These are phyloP conservation scores for Hysterium pulicare DNA, from an alignment of 2,329 filamentous ascomycete species.

Conservation along the genomic window DNA sequence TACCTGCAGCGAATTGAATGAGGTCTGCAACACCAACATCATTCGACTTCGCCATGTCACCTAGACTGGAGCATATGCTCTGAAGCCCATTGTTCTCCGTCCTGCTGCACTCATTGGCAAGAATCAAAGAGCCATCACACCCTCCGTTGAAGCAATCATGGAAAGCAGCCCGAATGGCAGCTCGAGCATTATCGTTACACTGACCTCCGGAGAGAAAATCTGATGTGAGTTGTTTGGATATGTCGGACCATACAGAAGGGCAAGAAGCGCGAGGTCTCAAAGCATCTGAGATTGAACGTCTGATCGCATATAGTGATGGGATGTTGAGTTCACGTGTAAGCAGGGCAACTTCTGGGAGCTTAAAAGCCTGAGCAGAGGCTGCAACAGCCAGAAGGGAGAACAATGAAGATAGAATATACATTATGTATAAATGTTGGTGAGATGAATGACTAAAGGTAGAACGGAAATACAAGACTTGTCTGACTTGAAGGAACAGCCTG, in stretches of 20 bases:
- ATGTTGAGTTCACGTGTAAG: not conserved
- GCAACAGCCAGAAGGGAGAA: not conserved
- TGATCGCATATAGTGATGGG: conserved; percentile 3
- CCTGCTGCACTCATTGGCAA: conserved; percentile 36
- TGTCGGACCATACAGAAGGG: conserved; percentile 21
- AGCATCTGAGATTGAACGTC: conserved; percentile 3
- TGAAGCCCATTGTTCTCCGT: conserved; percentile 46
- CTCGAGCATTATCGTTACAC: conserved; percentile 26
- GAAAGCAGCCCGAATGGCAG: conserved; percentile 28
- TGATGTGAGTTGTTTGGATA: conserved; percentile 18
- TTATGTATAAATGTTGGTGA: not conserved
- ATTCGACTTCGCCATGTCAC: conserved; percentile 40
- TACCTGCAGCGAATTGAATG: conserved; percentile 47
- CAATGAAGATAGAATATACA: conserved; percentile 2
- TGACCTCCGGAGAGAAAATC: conserved; percentile 14
- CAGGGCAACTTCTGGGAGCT: not conserved
- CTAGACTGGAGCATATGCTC: conserved; percentile 38
- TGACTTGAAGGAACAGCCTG: too few species aligned
- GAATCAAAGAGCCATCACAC: conserved; percentile 42
- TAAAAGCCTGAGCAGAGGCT: not conserved
- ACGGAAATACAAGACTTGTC: too few species aligned
- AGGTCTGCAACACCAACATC: conserved; percentile 53
- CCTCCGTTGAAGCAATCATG: conserved; percentile 36
- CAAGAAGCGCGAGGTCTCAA: conserved; percentile 11
- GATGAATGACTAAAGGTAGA: too few species aligned